A percentile compares a stretch with the other conserved stretches of the same genome.
phyloP scores from a whole-genome alignment of 2,329 filamentous ascomycete species.

The Chrysosphaeria jannelii region DNA sequence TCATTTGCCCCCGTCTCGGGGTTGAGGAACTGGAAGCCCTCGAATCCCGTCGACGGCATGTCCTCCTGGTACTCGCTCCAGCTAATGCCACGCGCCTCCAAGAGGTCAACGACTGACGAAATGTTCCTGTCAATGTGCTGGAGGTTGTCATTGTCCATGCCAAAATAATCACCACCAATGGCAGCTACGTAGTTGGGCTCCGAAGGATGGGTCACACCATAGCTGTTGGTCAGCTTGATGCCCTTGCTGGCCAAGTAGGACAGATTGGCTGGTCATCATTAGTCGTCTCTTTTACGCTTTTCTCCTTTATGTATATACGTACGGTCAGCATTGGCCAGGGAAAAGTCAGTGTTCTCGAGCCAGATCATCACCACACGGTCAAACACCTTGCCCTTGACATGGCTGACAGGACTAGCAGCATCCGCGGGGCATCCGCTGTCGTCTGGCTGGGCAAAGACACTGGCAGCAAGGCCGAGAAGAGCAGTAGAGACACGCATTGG shows the following conservation, averaged over 20 bases:
- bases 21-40: slow-evolving; percentile 32
- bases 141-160: slow-evolving; percentile 38
- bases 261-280: slow-evolving; percentile 13
- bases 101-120: slow-evolving; percentile 35
- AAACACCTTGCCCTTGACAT: slow-evolving; percentile 41
- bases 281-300: neutral
- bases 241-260: slow-evolving; percentile 26
- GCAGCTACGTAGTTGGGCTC: slow-evolving; percentile 48
- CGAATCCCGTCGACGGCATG: slow-evolving; percentile 43
- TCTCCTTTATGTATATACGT: slow-evolving; percentile 7
- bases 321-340: slow-evolving; percentile 31
- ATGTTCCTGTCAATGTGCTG: slow-evolving; percentile 25
- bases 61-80: slow-evolving; percentile 56
- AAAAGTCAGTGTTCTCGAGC: slow-evolving; percentile 48
- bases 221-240: slow-evolving; percentile 27
- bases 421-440: too few relatives aligned
- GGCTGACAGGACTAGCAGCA: slow-evolving; percentile 26
- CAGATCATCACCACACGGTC: slow-evolving; percentile 44
- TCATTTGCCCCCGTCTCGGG: slow-evolving; percentile 33
- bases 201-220: slow-evolving; percentile 37
- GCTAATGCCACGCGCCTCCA: slow-evolving; percentile 30
- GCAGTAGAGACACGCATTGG: too few relatives aligned
- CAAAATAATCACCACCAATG: slow-evolving; percentile 42
- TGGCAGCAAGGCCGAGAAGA: too few relatives aligned
- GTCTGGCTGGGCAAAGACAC: too few relatives aligned